Base-by-base conservation (phyloP, 345 rosid genomes). In the Nephelium lappaceum region DNA sequence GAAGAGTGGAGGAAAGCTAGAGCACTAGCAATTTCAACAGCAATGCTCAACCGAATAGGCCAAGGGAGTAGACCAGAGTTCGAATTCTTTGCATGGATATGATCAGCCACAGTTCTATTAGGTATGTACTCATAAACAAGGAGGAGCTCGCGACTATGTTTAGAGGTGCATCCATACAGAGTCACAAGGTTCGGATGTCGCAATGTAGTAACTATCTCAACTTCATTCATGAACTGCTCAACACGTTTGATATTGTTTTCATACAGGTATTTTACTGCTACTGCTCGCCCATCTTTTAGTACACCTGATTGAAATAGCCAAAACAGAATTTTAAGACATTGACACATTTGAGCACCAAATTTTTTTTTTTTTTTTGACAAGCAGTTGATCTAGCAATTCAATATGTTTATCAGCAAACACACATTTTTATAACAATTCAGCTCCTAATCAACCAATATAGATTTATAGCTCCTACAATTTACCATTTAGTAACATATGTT, bases 91-190 rank as follows among this genome's bases (percentile, higher is more conserved):
- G 94, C 95, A 21, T 92, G 95, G 41, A 95, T 85, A 81, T 95
- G 98, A 60, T 95, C 98, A 0, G 95, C 95, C 0, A 95, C 84
- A 2, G 98, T 95, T 80, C 98, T 97, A 69, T 95, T 95, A n/a
- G 98, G 83, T 61, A 95, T 85, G 85, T 82, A 95, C 27, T 95
- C 98, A 15, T 93, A 95, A 39, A 95, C 98, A 25, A 95, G 89
- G 47, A 95, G 80, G 57, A 95, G 97, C 80, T 95, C 98, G 75
- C 87, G 85, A 87, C 95, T 92, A 25, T 86, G 92, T 70, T 88
- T 83, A 0, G 98, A 88, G 55, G 95, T 93, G 84, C 98, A 92
- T 63, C 98, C 98, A 6, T 84, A 90, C 1, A 95, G 86, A 0
- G 84, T 78, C 71, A 95, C 98, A 19, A 95, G 97, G 80, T 89